phyloP scores from a whole-genome alignment of 2,329 filamentous ascomycete genomes.

The Fusarium nodosum region DNA sequence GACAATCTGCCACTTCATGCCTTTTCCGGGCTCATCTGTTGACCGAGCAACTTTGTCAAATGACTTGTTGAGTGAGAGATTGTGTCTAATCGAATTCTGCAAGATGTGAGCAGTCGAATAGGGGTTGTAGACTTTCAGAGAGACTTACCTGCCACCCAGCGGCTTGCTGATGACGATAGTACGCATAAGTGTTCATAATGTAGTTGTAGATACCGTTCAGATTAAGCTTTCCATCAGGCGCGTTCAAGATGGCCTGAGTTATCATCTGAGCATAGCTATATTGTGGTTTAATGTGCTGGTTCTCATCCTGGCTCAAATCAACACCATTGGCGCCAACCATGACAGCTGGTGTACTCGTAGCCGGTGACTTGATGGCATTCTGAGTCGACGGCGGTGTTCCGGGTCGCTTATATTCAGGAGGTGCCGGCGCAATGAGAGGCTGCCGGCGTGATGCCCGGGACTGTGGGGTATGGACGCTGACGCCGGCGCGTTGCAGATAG shows the following conservation, averaged over 20 bases:
- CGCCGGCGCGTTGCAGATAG: conserved; percentile 77
- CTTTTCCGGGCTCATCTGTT: conserved; percentile 96
- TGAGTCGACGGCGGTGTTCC: conserved; percentile 70
- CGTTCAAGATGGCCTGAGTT: conserved; percentile 92
- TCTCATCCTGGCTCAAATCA: conserved; percentile 84
- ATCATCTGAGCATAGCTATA: conserved; percentile 98
- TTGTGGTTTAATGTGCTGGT: conserved; percentile 92
- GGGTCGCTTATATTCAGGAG: conserved; percentile 71
- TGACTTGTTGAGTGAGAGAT: conserved; percentile 92
- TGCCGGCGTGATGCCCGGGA: conserved; percentile 53
- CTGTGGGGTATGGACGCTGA: conserved; percentile 55
- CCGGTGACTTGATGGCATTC: conserved; percentile 52
- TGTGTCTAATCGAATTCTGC: conserved; percentile 95
- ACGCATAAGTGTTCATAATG: conserved; percentile 92
- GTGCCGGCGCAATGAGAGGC: conserved; percentile 69
- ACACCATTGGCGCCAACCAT: conserved; percentile 66
- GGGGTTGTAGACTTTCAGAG: not conserved
- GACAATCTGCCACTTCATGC: conserved; percentile 98
- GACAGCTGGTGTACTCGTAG: conserved; percentile 55
- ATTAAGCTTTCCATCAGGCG: conserved; percentile 88
- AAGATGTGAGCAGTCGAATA: conserved; percentile 30
- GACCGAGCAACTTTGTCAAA: conserved; percentile 94
- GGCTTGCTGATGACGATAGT: conserved; percentile 83
- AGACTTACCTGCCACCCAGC: conserved; percentile 88
- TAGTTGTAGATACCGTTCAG: conserved; percentile 93